Evolutionary conservation across 2,329 filamentous ascomycete genomes (phyloP).

Genomic region (Pezicula neosporulosa): DNA sequence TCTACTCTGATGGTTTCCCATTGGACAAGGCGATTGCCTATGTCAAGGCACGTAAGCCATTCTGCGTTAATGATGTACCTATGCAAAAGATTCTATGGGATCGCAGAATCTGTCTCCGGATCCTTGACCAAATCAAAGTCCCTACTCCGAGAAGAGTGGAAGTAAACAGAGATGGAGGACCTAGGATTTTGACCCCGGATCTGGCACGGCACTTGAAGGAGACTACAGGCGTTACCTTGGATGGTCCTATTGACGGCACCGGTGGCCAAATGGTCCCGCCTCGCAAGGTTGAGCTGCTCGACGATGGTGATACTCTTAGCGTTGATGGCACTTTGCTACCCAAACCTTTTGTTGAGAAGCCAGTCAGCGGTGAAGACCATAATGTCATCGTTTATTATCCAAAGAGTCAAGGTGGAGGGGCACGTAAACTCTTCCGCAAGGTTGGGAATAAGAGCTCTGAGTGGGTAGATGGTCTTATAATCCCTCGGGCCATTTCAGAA

Average conservation of each 20-base stretch:
- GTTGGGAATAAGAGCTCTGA: constrained; percentile 99
- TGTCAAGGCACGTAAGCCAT: constrained; percentile 86
- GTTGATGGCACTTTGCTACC: constrained; percentile 80
- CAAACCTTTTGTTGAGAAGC: constrained; percentile 98
- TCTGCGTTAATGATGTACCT: constrained; percentile 94
- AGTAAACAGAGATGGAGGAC: constrained; percentile 90
- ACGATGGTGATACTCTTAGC: constrained; percentile 81
- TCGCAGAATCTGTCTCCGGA: constrained; percentile 79
- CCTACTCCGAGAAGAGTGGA: constrained; percentile 86
- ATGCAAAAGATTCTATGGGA: constrained; percentile 99
- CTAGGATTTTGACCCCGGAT: constrained; percentile 72
- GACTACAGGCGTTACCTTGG: constrained; percentile 72
- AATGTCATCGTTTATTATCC: constrained; percentile 99
- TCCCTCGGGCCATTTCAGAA: constrained; percentile 80
- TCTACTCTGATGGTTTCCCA: constrained; percentile 97
- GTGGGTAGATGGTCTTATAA: constrained; percentile 71
- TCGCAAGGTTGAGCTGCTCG: constrained; percentile 76
- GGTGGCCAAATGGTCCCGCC: constrained; percentile 49
- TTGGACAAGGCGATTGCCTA: constrained; percentile 97
- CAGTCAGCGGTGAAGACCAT: constrained; percentile 96
- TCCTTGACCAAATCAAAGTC: constrained; percentile 86
- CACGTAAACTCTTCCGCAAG: constrained; percentile 89
- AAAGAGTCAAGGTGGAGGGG: constrained; percentile 80
- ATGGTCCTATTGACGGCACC: constrained; percentile 66
- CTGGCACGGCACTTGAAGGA: constrained; percentile 77